Evolutionary conservation across 1,139 yeast genomes (phyloP).

Genomic region (Eremothecium gossypii): DNA sequence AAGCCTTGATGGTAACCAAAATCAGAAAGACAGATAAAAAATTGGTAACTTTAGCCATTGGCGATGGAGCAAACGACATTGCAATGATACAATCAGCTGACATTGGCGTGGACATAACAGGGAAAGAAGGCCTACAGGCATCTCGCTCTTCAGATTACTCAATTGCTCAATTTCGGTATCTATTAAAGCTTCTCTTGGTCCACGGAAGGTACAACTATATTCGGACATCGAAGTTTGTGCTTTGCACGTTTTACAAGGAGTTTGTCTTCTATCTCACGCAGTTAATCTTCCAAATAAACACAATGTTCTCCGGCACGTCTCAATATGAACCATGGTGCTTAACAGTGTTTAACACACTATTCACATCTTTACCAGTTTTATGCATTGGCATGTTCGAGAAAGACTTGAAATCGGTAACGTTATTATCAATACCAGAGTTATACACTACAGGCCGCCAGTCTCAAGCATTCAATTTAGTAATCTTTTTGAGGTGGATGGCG

Average conservation of each 20-base stretch:
- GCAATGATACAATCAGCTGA: slow-evolving; percentile 99
- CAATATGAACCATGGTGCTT: slow-evolving; percentile 93
- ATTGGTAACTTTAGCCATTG: slow-evolving; percentile 86
- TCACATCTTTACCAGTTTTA: slow-evolving; percentile 85
- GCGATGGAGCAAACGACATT: slow-evolving; percentile 99
- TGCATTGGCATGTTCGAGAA: slow-evolving; percentile 94
- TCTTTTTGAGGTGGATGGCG: slow-evolving; percentile 72
- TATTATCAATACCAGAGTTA: slow-evolving; percentile 85
- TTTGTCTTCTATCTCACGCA: slow-evolving; percentile 82
- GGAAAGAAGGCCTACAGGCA: slow-evolving; percentile 94
- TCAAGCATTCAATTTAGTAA: slow-evolving; percentile 59
- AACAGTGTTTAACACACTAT: slow-evolving; percentile 92
- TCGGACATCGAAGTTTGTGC: slow-evolving; percentile 81
- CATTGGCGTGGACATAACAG: slow-evolving; percentile 95
- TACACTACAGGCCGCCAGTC: slow-evolving; percentile 70
- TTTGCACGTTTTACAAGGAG: slow-evolving; percentile 94
- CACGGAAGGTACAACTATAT: slow-evolving; percentile 95
- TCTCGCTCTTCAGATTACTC: slow-evolving; percentile 93
- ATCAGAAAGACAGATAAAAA: slow-evolving; percentile 57
- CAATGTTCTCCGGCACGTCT: slow-evolving; percentile 88
- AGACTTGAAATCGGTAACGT: slow-evolving; percentile 80
- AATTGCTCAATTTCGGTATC: slow-evolving; percentile 84
- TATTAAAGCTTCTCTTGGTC: slow-evolving; percentile 73
- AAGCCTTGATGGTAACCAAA: slow-evolving; percentile 76
- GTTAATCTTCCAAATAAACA: slow-evolving; percentile 74